Evolutionary conservation across 441 rosid genomes (phyloP).

Genomic region (Eruca vesicaria): DNA sequence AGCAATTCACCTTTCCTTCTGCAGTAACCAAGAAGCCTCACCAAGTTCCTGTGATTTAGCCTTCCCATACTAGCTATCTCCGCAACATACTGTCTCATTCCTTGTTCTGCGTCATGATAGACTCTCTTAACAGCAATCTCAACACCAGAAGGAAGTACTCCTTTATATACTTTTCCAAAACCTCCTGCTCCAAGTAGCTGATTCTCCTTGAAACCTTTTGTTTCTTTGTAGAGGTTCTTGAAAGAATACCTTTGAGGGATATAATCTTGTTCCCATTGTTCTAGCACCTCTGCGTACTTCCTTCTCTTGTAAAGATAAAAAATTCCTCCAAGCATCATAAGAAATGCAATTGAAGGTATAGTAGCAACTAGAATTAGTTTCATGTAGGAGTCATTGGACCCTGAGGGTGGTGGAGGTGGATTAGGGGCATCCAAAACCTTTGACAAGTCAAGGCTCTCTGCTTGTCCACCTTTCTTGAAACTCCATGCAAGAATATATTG

Average conservation of each 20-base stretch:
- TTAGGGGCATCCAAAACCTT: background rate
- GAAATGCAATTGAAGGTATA: background rate
- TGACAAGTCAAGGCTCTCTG: slow-evolving; percentile 27
- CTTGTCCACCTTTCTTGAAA: no score
- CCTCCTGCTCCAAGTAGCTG: slow-evolving; percentile 51
- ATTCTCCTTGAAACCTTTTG: slow-evolving; percentile 47
- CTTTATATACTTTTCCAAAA: slow-evolving; percentile 55
- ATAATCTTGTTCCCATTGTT: slow-evolving; percentile 43
- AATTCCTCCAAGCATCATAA: slow-evolving; percentile 7
- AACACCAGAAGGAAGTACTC: slow-evolving; percentile 25
- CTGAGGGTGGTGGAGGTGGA: no score
- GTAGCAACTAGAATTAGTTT: background rate
- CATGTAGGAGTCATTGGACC: background rate
- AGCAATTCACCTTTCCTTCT: slow-evolving; percentile 1
- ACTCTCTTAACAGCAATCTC: slow-evolving; percentile 6
- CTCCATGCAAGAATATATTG: no score
- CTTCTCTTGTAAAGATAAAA: slow-evolving; percentile 24
- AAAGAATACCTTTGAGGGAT: slow-evolving; percentile 46
- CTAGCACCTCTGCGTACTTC: slow-evolving; percentile 25
- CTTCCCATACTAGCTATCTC: slow-evolving; percentile 3
- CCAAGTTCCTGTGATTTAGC: slow-evolving; percentile 6
- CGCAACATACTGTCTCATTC: background rate
- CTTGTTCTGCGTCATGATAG: background rate
- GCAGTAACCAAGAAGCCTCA: slow-evolving; percentile 13
- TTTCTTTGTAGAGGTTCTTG: slow-evolving; percentile 50